Base-by-base conservation (phyloP, 331 rosid species). In the Quercus lobata region DNA sequence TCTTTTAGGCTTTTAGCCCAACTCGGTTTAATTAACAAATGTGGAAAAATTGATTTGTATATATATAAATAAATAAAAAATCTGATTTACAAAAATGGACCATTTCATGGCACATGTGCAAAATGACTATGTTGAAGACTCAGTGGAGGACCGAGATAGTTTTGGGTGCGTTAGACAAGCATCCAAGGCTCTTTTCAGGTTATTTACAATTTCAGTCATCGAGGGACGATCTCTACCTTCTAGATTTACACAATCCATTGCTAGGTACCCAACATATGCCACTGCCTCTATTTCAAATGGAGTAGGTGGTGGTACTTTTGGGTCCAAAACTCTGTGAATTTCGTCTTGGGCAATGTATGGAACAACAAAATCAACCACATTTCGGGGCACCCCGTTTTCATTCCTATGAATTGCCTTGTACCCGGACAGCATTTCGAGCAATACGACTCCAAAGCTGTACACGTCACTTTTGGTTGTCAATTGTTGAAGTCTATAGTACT, bases 251-350 rank as follows among this genome's bases (percentile, higher is more conserved):
- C 99, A 96, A 74, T 96, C 97, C 4, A 87, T 84, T 0, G 99
- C 99, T 70, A 96, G 74, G 62, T 96, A 93, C 2, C 98, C 98
- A 7, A 93, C 93, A 44, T 83, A 91, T 0, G 86, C 85, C 77
- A 96, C 98, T 0, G 90, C 99, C 81, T 96, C 90, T 4, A 96
- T 90, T 78, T 96, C 98, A 53, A 62, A 96, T 1, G 96, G 99
- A 0, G 96, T 88, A 4, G 98, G 99, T 0, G 91, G 86, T 1
- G 97, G 90, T 74, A 96, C 62, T 69, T 77, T 90, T 4, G 19
- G 69, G 73, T 96, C 98, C 81, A 96, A 86, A 4, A 87, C 85
- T 78, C 97, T 86, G 57, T 93, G 98, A 30, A 96, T 87, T 17
- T 96, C 94, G 76, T 96, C 98, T 9, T 86, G 93, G 9, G 34